Evolutionary conservation across 163 green algal genomes (phyloP), one percentile per base, ranked within the genome.

Genomic region (Scenedesmus sp.): DNA sequence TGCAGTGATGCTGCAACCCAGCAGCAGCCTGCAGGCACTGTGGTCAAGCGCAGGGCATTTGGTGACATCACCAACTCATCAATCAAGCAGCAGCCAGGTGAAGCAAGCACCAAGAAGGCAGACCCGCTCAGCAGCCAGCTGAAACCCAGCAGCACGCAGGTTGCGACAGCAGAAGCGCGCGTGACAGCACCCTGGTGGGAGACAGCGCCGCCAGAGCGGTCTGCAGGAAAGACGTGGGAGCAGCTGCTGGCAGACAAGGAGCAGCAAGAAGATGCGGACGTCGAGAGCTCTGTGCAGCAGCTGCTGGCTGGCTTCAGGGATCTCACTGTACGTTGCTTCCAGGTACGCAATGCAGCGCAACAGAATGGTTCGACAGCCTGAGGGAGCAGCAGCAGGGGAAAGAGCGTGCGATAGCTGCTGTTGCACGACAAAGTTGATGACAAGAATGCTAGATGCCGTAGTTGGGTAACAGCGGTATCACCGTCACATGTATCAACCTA

Each of bases 171-270:
- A 70, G 81, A 26, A 44, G 81, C 65, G 40, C 16, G 65, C 65
- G 30, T 40, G 26, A 18, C 46, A 72, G 30, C 49, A 33, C 35
- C 83, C 9, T 90, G 85, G 85, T 90, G 85, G 85, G 65, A 70
- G 35, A 44, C 72, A 76, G 85, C 18, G 22, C 72, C 16, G 24
- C 85, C 85, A 33, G 85, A 89, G 78, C 49, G 43, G 44, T 40
- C 85, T 51, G 85, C 85, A 78, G 85, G 85, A n/a, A 90, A 90
- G 72, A 90, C 85, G n/a, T 90, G 85, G 85, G 46, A 84, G 72
- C 65, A 90, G 72, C 85, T 84, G 70, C n/a, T 81, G 43, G 70
- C 49, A 72, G 85, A 90, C n/a, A 83, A 13, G 42, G 85, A 90
- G 72, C 35, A 5, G n/a, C n/a, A 51, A 18, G 85, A 90, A 44